These are phyloP conservation scores for Neopestalotiopsis rosae DNA, from an alignment of 2,329 filamentous ascomycete species.

Conservation along the genomic window DNA sequence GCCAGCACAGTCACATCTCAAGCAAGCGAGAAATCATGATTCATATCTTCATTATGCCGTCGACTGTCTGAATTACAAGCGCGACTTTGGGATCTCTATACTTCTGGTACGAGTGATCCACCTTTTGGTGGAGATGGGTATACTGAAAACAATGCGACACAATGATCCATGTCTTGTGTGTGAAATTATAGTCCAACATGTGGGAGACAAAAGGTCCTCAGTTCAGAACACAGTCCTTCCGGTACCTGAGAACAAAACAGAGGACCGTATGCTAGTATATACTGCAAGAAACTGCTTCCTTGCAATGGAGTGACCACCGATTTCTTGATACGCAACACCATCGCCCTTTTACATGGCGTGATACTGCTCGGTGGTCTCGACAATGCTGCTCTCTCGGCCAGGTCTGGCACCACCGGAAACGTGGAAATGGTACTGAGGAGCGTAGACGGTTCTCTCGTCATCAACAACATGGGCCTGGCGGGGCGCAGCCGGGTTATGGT, in stretches of 20 bases:
- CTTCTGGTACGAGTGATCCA: neutral
- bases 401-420: neutral
- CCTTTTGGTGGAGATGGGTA: neutral
- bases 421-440: constrained; percentile 12
- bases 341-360: neutral
- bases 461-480: neutral
- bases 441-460: constrained; percentile 4
- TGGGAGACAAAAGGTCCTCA: neutral
- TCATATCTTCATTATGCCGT: neutral
- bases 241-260: no score
- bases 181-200: neutral
- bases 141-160: neutral
- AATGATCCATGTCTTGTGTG: neutral
- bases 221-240: neutral
- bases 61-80: neutral
- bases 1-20: neutral
- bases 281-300: no score
- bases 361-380: constrained; percentile 1
- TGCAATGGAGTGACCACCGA: no score
- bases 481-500: neutral
- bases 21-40: neutral
- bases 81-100: neutral
- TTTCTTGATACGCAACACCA: no score
- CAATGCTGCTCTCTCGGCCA: constrained; percentile 3
- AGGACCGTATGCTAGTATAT: no score